Percentiles rank a stretch among this genome's conserved stretches.
Conservation (phyloP, 1,284 basidiomycete genomes). For the Ganoderma lingzhi region DNA sequence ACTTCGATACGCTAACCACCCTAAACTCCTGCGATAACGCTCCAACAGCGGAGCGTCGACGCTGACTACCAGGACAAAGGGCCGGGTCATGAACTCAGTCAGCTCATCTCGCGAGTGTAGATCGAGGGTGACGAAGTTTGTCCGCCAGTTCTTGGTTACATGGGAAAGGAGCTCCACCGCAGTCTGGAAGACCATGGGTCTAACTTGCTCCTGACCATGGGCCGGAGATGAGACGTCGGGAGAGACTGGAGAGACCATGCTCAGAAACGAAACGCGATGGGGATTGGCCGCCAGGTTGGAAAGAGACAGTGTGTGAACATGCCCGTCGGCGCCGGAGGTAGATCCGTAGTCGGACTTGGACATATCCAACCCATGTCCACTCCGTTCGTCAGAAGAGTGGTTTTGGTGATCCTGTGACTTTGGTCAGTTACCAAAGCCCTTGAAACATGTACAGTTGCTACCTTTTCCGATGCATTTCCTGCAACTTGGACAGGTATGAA, state of each 20-base stretch:
- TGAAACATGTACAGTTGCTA: neutral
- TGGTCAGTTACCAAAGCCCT: neutral
- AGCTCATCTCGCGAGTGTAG: constrained; percentile 68
- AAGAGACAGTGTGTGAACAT: constrained; percentile 6
- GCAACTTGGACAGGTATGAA: constrained; percentile 55
- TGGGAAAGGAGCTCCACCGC: constrained; percentile 72
- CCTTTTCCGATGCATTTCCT: constrained; percentile 9
- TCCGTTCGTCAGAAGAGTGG: neutral
- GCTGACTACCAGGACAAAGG: constrained; percentile 88
- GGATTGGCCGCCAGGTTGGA: constrained; percentile 15
- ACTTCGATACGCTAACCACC: constrained; percentile 49
- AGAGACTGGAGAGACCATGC: constrained; percentile 39
- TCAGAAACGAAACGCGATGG: constrained; percentile 39
- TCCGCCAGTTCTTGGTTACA: constrained; percentile 86
- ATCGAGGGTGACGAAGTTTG: constrained; percentile 85
- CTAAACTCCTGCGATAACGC: constrained; percentile 58
- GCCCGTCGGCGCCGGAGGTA: neutral
- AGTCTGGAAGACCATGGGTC: constrained; percentile 54
- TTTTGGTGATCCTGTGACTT: neutral
- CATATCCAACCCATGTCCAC: neutral
- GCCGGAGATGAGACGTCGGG: constrained; percentile 31
- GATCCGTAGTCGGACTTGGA: constrained; percentile 5
- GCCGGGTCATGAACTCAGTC: constrained; percentile 82
- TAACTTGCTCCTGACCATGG: constrained; percentile 10
- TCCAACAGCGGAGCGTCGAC: constrained; percentile 86